A percentile compares a stretch with the other conserved stretches of the same genome.
Evolutionary conservation across 2,329 filamentous ascomycete genomes (phyloP).

Genomic region (Cytospora chrysosperma): DNA sequence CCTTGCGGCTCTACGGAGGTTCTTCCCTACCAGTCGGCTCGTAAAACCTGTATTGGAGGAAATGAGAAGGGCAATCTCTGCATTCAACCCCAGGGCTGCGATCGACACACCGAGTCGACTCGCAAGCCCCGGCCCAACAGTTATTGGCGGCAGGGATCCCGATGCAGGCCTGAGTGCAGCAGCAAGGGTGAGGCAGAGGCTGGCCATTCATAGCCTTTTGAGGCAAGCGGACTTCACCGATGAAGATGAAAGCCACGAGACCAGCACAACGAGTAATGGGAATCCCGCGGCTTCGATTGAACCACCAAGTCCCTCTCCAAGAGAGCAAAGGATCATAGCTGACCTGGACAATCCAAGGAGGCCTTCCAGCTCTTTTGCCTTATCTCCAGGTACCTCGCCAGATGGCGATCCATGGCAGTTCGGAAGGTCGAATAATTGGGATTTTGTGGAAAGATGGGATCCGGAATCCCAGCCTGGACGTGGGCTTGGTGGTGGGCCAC

Average conservation of each 20-base stretch:
- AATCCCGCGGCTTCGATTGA: not conserved
- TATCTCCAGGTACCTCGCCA: slow-evolving; percentile 3
- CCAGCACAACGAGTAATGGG: not conserved
- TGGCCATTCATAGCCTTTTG: slow-evolving; percentile 34
- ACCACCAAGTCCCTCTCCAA: not conserved
- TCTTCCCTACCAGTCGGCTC: slow-evolving; percentile 30
- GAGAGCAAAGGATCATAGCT: not conserved
- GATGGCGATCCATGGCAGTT: slow-evolving; percentile 15
- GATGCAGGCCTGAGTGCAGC: slow-evolving; percentile 25
- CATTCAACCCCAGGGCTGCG: slow-evolving; percentile 20
- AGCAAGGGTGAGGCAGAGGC: slow-evolving; percentile 27
- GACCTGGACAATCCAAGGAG: not conserved
- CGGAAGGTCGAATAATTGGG: not conserved
- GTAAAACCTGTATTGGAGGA: slow-evolving; percentile 31
- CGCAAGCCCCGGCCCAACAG: not conserved
- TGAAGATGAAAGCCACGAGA: slow-evolving; percentile 25
- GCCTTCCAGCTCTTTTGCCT: not conserved
- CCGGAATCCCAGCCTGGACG: not conserved
- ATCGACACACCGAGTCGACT: not conserved
- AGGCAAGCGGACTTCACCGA: slow-evolving; percentile 31
- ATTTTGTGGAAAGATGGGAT: slow-evolving; percentile 7
- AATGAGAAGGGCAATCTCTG: slow-evolving; percentile 27
- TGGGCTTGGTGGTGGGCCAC: not conserved
- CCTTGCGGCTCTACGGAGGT: slow-evolving; percentile 29
- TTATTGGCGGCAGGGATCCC: slow-evolving; percentile 10